Evolutionary conservation across 2,329 filamentous ascomycete species (phyloP), one percentile per base, ranked within the genome.

Genomic region (Phyllachora maydis): DNA sequence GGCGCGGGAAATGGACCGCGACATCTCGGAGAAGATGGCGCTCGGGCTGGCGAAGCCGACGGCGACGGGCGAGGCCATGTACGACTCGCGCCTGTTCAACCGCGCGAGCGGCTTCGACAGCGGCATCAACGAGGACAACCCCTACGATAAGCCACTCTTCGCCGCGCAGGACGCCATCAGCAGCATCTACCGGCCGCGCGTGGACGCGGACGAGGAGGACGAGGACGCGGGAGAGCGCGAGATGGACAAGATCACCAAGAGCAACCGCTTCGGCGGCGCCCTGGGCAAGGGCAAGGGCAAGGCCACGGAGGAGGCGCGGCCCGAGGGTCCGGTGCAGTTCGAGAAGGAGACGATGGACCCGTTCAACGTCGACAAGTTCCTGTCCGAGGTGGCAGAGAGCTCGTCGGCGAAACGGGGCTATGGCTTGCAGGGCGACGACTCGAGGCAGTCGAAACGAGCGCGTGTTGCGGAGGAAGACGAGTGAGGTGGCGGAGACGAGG

Each of bases 71-170:
- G 88, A 98, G 46, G 72, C 77, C 13, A 95, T 95, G 88, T 98
- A 90, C 53, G 88, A 98, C 51, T 90, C 82, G 3, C 64, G 88
- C 19, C 52, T 98, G 15, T 98, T 98, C 52, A 93, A 95, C 50
- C 81, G 91, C 50, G 75, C 71, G 5, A 83, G 76, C 36, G 88
- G 88, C 0, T 90, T 98, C 43, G 74, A 82, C 35, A 65, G 71
- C 24, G 88, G 85, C 1, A 82, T 93, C 60, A 98, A 98, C 46
- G 88, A 98, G 47, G 88, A 98, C 46, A 88, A 98, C 41, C 70
- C 73, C 1, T 98, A 95, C 52, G 88, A 95, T 47, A 95, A 95
- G 50, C 88, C 88, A 11, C 56, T 98, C 6, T 98, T 98, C 44
- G 83, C 83, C 1, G 85, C 88, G 9, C 82, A 93, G 43, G 85